Evolutionary conservation across 176 grass and related monocot species (phyloP).

Genomic region (Oropetium thomaeum): DNA sequence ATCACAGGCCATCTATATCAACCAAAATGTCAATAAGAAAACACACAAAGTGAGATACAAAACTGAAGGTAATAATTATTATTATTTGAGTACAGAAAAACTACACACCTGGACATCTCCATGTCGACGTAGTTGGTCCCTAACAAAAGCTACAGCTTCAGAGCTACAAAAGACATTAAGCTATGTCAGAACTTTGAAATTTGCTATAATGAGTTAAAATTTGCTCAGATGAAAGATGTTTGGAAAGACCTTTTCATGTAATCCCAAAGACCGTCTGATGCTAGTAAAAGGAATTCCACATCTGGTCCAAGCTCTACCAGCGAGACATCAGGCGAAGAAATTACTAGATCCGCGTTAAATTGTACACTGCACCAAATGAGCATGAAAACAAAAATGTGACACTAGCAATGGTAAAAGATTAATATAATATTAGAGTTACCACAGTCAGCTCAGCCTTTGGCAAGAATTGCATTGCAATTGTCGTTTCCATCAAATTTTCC

Average conservation of each 20-base stretch:
- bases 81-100: slow-evolving; percentile 1
- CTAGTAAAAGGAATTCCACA: slow-evolving; percentile 79
- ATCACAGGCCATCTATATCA: slow-evolving; percentile 71
- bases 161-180: slow-evolving; percentile 53
- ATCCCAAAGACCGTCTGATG: slow-evolving; percentile 97
- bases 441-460: neutral
- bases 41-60: neutral
- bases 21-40: slow-evolving; percentile 31
- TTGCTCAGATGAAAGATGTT: neutral
- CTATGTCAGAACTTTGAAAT: slow-evolving; percentile 18
- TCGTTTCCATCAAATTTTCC: neutral
- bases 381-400: neutral
- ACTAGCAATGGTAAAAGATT: too few relatives aligned
- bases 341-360: slow-evolving; percentile 73
- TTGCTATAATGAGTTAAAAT: slow-evolving; percentile 18
- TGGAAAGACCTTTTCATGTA: slow-evolving; percentile 77
- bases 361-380: slow-evolving; percentile 59
- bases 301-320: slow-evolving; percentile 75
- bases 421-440: too few relatives aligned
- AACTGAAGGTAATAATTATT: neutral
- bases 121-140: slow-evolving; percentile 81
- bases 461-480: slow-evolving; percentile 1
- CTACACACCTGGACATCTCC: slow-evolving; percentile 82
- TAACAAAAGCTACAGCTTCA: slow-evolving; percentile 74
- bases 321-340: slow-evolving; percentile 72